Base-by-base conservation (phyloP, 805 yeast species). In the Priceomyces medius region DNA sequence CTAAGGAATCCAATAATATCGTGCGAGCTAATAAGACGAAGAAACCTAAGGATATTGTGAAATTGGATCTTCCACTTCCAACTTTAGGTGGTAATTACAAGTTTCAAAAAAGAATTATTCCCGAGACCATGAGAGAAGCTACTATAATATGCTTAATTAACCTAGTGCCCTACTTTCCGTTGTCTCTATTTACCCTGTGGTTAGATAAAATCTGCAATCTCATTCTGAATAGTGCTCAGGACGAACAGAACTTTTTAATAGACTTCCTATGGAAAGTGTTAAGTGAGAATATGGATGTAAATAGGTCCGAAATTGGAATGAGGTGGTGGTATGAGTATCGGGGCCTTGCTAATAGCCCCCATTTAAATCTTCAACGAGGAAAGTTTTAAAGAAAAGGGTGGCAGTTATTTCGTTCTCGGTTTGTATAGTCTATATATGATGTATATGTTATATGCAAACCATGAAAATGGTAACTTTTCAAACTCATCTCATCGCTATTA, bases 281-380 rank as follows among this genome's bases (percentile, higher is more conserved):
- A 3, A 72, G 83, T 36, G 83, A 79, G 48, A 81, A 77, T 44
- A 64, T 77, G 41, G 83, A 79, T 48, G 62, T 79, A 41, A 79
- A 78, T 47, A 67, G 83, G 47, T 74, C 80, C 4, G 76, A 73
- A 32, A 41, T 77, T 31, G 85, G 79, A 1, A 68, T 77, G 38
- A 60, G 61, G 17, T 82, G 87, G 86, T 82, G 87, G 87, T 82
- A 80, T 54, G 72, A 70, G 18, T 53, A 57, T 17, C 52, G 51
- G 31, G 40, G 26, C 10, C 31, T 36, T 3, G 35, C 37, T 10
- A 40, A 36, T 24, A 7, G 16, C 5, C 20, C n/a, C n/a, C n/a
- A n/a, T n/a, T 21, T 21, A 21, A 21, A 21, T 9, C 24, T 21
- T 21, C 6, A 21, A 6, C 24, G 9, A 21, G 24, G 24, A 7